Base-by-base conservation (phyloP, 75 land plant genomes). In the Larix kaempferi region DNA sequence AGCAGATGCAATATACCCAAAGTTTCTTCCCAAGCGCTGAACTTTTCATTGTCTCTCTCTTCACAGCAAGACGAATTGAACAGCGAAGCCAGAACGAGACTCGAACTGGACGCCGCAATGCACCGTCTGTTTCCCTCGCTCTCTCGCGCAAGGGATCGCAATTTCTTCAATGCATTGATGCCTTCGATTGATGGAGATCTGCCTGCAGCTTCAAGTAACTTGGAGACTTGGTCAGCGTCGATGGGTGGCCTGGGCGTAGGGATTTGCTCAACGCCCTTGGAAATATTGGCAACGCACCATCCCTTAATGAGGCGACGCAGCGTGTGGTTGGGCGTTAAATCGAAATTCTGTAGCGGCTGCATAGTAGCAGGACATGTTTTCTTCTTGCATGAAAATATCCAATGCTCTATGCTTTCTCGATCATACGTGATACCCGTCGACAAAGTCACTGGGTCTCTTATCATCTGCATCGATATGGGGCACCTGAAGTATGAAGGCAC, bases 321-420 rank as follows among this genome's bases (percentile, higher is more conserved):
- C 29, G 84, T 87, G 84, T 75, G 81, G 55, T 87, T 87, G 39
- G 89, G 89, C 2, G 78, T 87, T 22, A 88, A 74, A 3, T 88
- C 81, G 71, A 77, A 65, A 57, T 26, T 79, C 35, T 64, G n/a
- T 23, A 88, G 64, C 12, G 49, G 17, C 76, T 86, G 88, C 84
- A 80, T 88, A 16, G 92, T 90, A 5, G 80, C 80, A 1, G 92
- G 92, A 60, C 92, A 90, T 1, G 87, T 85, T 5, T 60, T 35
- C 35, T 90, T 81, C 72, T 80, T 82, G 27, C 74, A 57, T 2
- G 64, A 59, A 21, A n/a, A 65, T 3, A 90, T 59, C 92, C 92
- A 90, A 4, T 78, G 67, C 78, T 88, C 86, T 41, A 90, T 90
- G 81, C 82, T 88, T 44, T 78, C 59, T 13, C 83, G 57, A 6